phyloP scores from a whole-genome alignment of 495 filamentous ascomycete species.

The Penicillium subrubescens region DNA sequence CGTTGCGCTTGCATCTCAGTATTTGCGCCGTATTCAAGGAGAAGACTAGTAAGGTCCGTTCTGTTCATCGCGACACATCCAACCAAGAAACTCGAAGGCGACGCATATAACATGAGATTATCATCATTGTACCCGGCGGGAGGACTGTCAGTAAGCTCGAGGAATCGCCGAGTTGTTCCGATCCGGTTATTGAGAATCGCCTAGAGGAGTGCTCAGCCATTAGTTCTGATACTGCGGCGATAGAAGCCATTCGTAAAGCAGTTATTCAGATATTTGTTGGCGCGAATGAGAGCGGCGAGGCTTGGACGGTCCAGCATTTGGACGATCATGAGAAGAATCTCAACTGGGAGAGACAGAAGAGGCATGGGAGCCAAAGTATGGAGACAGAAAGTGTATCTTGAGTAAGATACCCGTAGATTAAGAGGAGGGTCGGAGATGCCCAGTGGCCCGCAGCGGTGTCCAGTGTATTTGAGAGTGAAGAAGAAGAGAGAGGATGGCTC shows the following conservation, averaged over 20 bases:
- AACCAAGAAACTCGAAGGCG: too few relatives aligned
- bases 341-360: neutral
- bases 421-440: too few relatives aligned
- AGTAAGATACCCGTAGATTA: neutral
- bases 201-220: neutral
- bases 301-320: neutral
- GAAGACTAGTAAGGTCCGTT: neutral
- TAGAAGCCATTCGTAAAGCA: neutral
- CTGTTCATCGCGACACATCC: neutral
- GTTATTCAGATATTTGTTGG: neutral
- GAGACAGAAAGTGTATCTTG: neutral
- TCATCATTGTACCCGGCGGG: neutral
- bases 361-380: neutral
- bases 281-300: neutral
- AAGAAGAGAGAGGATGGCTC: too few relatives aligned
- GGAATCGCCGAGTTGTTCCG: neutral
- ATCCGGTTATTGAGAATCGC: neutral
- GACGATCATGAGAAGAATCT: neutral
- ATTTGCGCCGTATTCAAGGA: neutral
- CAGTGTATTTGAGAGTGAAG: too few relatives aligned
- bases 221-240: neutral
- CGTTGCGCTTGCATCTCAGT: neutral
- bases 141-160: neutral
- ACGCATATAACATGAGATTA: too few relatives aligned
- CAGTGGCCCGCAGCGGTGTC: too few relatives aligned